Conservation (phyloP, 148 eudicot genomes). For the Chenopodium formosanum region DNA sequence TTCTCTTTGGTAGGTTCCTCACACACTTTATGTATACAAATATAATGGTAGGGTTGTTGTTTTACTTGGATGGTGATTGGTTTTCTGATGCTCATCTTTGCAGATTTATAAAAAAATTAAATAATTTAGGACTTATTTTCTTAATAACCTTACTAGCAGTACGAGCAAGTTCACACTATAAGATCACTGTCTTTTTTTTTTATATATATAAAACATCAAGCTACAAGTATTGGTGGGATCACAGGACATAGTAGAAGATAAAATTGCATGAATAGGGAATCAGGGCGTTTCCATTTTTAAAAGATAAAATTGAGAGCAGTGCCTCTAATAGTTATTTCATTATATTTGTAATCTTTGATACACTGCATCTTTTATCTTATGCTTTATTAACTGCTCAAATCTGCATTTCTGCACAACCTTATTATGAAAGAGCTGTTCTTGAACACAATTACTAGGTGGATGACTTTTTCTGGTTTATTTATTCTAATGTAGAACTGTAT, state of each 20-base stretch:
- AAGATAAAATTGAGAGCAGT: neutral
- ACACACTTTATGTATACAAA: neutral
- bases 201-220: neutral
- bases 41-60: neutral
- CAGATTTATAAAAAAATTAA: neutral
- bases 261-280: too few species aligned
- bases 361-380: neutral
- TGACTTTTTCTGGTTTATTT: neutral
- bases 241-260: neutral
- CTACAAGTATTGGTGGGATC: neutral
- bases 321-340: neutral
- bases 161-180: neutral
- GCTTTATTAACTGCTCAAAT: neutral
- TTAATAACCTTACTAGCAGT: neutral
- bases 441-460: neutral
- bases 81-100: constrained; percentile 4
- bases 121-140: neutral
- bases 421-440: neutral
- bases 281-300: too few species aligned
- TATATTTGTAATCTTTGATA: neutral
- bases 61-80: neutral
- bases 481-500: neutral
- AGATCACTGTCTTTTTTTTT: neutral
- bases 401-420: neutral
- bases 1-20: constrained; percentile 67